Percentiles rank a stretch among this genome's conserved stretches.
Evolutionary conservation across 148 eudicot species (phyloP).

Genomic region (Talinum fruticosum): DNA sequence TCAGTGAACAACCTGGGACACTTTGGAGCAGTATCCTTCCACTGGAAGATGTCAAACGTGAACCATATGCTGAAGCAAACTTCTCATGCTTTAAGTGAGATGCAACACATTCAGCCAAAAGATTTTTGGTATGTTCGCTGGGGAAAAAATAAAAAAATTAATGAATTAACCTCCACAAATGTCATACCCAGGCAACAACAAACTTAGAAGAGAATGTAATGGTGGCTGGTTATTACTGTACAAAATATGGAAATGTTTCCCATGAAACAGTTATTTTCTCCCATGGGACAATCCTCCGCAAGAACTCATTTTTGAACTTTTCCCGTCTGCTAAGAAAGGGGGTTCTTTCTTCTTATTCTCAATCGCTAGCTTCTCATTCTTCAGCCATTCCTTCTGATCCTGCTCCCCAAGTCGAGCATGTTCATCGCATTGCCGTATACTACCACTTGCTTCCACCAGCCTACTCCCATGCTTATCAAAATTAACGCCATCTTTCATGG

Average conservation of each 20-base stretch:
- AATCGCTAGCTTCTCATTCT: constrained; percentile 69
- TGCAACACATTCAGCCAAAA: constrained; percentile 79
- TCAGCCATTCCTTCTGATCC: constrained; percentile 95
- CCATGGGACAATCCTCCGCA: constrained; percentile 87
- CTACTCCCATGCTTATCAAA: constrained; percentile 38
- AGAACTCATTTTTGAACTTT: constrained; percentile 78
- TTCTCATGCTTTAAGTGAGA: constrained; percentile 76
- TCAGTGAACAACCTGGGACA: constrained; percentile 60
- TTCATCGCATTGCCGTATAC: constrained; percentile 43
- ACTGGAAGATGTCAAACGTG: constrained; percentile 73
- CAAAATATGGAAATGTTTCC: constrained; percentile 90
- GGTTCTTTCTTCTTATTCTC: constrained; percentile 84
- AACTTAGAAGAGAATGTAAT: neutral
- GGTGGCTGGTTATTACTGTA: constrained; percentile 51
- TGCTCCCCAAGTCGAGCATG: constrained; percentile 87
- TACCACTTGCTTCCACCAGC: constrained; percentile 31
- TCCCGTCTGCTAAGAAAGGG: constrained; percentile 70
- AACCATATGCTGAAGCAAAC: constrained; percentile 61
- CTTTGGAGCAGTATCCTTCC: constrained; percentile 94
- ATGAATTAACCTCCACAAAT: constrained; percentile 20
- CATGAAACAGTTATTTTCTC: constrained; percentile 88
- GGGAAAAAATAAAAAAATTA: neutral
- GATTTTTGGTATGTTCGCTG: constrained; percentile 77
- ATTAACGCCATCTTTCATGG: constrained; percentile 41
- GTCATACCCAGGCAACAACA: constrained; percentile 6